phyloP scores from a whole-genome alignment of 768 basidiomycete genomes.

The Gloeopeniophorella convolvens region DNA sequence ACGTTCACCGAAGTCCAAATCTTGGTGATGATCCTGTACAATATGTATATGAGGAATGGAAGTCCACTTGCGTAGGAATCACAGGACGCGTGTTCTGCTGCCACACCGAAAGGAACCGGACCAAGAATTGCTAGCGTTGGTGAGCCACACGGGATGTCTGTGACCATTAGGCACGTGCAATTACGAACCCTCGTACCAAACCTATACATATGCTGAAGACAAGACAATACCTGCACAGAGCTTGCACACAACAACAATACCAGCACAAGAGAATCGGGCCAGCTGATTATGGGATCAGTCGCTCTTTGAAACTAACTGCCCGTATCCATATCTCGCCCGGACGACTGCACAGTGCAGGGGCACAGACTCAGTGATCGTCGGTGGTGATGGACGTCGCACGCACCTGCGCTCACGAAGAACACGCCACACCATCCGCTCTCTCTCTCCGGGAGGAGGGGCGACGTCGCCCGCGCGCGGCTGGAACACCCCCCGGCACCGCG shows the following conservation, averaged over 20 bases:
- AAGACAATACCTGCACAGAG: background rate
- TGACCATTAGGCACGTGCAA: background rate
- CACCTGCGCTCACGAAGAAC: slow-evolving; percentile 78
- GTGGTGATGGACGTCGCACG: slow-evolving; percentile 19
- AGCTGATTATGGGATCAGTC: slow-evolving; percentile 33
- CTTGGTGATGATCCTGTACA: too few relatives aligned
- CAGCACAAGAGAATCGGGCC: slow-evolving; percentile 23
- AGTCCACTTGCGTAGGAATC: too few relatives aligned
- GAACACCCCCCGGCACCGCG: slow-evolving; percentile 64
- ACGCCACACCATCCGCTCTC: slow-evolving; percentile 51
- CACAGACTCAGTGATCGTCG: slow-evolving; percentile 2
- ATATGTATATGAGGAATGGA: too few relatives aligned
- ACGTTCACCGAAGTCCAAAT: too few relatives aligned
- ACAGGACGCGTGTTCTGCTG: background rate
- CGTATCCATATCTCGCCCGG: slow-evolving; percentile 71
- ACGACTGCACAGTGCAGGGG: slow-evolving; percentile 45
- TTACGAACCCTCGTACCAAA: background rate
- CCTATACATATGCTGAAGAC: background rate
- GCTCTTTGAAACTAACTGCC: slow-evolving; percentile 60
- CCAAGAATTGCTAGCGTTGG: background rate
- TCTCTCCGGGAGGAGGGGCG: slow-evolving; percentile 38
- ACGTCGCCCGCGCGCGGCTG: slow-evolving; percentile 47
- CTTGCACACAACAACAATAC: slow-evolving; percentile 1
- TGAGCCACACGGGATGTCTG: background rate
- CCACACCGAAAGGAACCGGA: background rate